These are phyloP conservation scores for Tillandsia fasciculata DNA, from an alignment of 176 grass and related monocot species.

Conservation along the genomic window DNA sequence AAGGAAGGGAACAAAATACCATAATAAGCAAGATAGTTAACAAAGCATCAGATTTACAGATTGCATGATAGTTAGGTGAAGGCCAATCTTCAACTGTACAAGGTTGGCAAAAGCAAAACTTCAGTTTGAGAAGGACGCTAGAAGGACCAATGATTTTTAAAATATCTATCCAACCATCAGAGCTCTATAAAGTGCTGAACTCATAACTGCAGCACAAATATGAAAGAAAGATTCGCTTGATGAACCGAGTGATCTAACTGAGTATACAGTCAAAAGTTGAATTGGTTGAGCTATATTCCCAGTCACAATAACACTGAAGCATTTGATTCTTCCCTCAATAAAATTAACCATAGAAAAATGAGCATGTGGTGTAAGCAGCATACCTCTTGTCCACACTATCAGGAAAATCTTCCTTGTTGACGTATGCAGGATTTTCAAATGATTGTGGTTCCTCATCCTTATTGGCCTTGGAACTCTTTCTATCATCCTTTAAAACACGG, in stretches of 20 bases:
- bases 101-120: too few relatives aligned
- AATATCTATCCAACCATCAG: too few relatives aligned
- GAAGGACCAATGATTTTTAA: too few relatives aligned
- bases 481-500: constrained; percentile 69
- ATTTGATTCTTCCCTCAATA: neutral
- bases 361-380: neutral
- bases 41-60: neutral
- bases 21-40: constrained; percentile 13
- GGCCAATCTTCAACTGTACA: neutral
- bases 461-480: constrained; percentile 35
- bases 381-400: constrained; percentile 45
- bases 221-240: too few relatives aligned
- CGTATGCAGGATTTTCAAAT: constrained; percentile 16
- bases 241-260: neutral
- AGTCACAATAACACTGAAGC: neutral
- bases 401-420: constrained; percentile 7
- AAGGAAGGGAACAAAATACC: constrained; percentile 14
- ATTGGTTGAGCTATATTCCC: neutral
- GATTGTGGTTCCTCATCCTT: constrained; percentile 22
- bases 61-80: neutral
- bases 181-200: too few relatives aligned
- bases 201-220: too few relatives aligned
- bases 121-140: too few relatives aligned
- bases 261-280: neutral
- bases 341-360: too few relatives aligned